These are phyloP conservation scores for Plantago ovata DNA, from an alignment of 257 asterid species.

Conservation along the genomic window DNA sequence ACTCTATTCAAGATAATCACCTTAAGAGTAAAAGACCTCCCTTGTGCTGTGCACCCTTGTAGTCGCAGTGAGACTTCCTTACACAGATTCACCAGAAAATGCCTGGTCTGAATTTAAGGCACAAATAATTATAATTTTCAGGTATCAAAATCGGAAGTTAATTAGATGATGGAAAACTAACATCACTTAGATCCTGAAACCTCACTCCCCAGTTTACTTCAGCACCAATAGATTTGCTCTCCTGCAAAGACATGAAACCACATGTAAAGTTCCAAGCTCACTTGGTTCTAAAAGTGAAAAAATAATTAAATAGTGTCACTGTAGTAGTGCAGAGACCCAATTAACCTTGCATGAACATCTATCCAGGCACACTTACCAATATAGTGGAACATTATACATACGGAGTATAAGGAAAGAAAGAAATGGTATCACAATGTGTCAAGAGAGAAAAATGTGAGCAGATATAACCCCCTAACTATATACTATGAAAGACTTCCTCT, in stretches of 20 bases:
- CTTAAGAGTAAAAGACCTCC: constrained; percentile 88
- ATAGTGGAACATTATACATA: background rate
- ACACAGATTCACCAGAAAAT: constrained; percentile 59
- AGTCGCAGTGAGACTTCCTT: constrained; percentile 90
- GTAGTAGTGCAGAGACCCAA: background rate
- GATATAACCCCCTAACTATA: background rate
- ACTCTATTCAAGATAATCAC: constrained; percentile 25
- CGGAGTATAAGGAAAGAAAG: constrained; percentile 3
- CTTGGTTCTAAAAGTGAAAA: constrained; percentile 5
- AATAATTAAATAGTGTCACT: background rate
- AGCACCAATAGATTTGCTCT: constrained; percentile 88
- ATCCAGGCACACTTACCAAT: constrained; percentile 2
- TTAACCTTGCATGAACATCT: constrained; percentile 4
- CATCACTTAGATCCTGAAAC: constrained; percentile 76
- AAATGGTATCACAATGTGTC: constrained; percentile 11
- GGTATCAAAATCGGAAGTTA: constrained; percentile 7
- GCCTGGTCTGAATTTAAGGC: constrained; percentile 52
- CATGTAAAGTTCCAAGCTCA: constrained; percentile 5
- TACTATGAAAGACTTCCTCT: no score
- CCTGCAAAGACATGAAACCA: constrained; percentile 47
- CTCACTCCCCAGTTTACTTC: constrained; percentile 99
- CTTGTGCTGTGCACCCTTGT: constrained; percentile 79
- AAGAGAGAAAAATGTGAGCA: background rate
- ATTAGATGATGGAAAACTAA: constrained; percentile 31
- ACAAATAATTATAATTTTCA: constrained; percentile 17